These are phyloP conservation scores for Triglochin maritima DNA, from an alignment of 106 monocot genomes.

Conservation along the genomic window DNA sequence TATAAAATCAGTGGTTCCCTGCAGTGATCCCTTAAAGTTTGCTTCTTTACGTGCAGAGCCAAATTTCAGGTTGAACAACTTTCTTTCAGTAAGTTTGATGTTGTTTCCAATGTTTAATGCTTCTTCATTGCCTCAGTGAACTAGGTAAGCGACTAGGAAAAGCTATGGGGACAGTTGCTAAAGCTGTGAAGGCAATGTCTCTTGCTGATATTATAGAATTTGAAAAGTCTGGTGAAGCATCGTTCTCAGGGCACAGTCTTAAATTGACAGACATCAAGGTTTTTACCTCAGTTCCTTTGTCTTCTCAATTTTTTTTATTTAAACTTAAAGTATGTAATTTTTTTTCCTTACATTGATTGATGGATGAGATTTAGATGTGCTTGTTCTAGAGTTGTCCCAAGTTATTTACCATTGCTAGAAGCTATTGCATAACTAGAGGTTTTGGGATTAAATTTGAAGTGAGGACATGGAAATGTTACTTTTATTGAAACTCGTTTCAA, in stretches of 20 bases:
- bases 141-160: conserved; percentile 87
- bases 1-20: conserved; percentile 80
- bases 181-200: conserved; percentile 80
- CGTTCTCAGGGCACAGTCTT: conserved; percentile 60
- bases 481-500: no score
- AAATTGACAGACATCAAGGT: conserved; percentile 90
- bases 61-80: conserved; percentile 63
- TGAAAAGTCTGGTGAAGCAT: conserved; percentile 62
- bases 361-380: not conserved
- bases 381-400: not conserved
- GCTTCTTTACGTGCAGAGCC: conserved; percentile 91
- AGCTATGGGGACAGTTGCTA: conserved; percentile 73
- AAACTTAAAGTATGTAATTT: not conserved
- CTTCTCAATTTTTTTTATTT: not conserved
- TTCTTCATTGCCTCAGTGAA: conserved; percentile 27
- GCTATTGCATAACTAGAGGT: no score
- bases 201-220: conserved; percentile 72
- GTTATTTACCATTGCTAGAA: not conserved
- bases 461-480: no score
- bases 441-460: no score
- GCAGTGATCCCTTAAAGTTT: conserved; percentile 82
- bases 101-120: conserved; percentile 5
- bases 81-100: not conserved
- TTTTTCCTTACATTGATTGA: not conserved
- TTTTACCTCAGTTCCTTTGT: not conserved